Evolutionary conservation across 257 asterid genomes (phyloP), one percentile per base, ranked within the genome.

Genomic region (Salvia splendens): DNA sequence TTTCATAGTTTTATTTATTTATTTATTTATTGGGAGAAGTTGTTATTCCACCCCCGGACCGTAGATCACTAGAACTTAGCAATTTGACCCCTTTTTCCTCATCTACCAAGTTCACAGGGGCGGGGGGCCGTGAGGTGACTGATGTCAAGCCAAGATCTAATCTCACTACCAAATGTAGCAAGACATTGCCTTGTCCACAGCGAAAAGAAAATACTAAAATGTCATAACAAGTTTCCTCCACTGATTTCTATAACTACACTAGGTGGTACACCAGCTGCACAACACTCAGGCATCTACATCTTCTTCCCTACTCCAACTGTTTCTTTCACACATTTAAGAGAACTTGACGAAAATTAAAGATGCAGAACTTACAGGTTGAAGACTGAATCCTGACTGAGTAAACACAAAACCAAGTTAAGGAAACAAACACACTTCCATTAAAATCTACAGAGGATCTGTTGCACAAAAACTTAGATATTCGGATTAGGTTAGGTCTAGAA

Each of bases 311-410:
- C 5, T 74, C 35, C 63, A 54, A 46, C 40, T 65, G 16, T 38
- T 53, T 49, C 40, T 35, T 28, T 33, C 49, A 50, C 55, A 32
- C 28, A 42, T 11, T 59, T 70, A 28, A 64, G 14, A 67, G 16
- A 62, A 11, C 33, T 41, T 6, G 24, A 20, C 1, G 11, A 61
- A 61, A 46, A 8, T 40, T 52, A 51, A 59, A 61, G 40, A 73
- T 32, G 64, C 32, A 49, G 73, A 55, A 83, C 96, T 93, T 77
- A 93, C 99, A 53, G 99, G 99, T 67, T 89, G 90, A 67, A 94
- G 81, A 68, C 97, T 91, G 82, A 94, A 94, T 64, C 99, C 99
- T 36, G 99, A 94, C 73, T 94, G 97, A 60, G 97, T 93, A 69
- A 84, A 60, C 79, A 78, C 83, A 41, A 69, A 57, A 74, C 9